These are phyloP conservation scores for Apiospora pterosperma DNA, from an alignment of 2,329 filamentous ascomycete genomes.

Conservation along the genomic window DNA sequence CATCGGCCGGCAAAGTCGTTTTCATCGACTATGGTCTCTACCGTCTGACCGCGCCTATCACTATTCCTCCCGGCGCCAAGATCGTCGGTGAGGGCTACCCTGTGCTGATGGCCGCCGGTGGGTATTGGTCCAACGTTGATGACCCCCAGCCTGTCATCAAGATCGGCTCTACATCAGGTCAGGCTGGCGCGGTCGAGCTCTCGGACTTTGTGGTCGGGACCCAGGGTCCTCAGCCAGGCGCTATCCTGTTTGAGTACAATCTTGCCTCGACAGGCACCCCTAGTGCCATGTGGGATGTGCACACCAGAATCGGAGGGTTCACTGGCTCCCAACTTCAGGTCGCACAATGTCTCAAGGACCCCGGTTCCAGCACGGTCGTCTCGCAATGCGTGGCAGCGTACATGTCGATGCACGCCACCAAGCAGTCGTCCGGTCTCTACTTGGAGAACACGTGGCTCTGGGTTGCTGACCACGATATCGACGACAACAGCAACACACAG, in stretches of 20 bases:
- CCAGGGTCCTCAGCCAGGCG: slow-evolving; percentile 63
- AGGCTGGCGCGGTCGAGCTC: slow-evolving; percentile 65
- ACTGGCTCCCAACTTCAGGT: slow-evolving; percentile 66
- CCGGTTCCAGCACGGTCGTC: slow-evolving; percentile 27
- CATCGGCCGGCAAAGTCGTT: slow-evolving; percentile 43
- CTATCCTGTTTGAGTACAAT: slow-evolving; percentile 72
- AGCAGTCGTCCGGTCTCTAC: slow-evolving; percentile 28
- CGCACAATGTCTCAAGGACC: slow-evolving; percentile 60
- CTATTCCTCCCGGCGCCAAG: slow-evolving; percentile 38
- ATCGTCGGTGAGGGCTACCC: slow-evolving; percentile 31
- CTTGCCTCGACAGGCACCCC: slow-evolving; percentile 45
- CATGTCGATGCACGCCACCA: slow-evolving; percentile 36
- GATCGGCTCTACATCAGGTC: slow-evolving; percentile 57
- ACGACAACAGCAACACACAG: slow-evolving; percentile 43
- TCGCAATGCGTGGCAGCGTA: slow-evolving; percentile 33
- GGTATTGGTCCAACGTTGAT: slow-evolving; percentile 51
- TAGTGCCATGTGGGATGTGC: slow-evolving; percentile 69
- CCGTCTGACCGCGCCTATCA: slow-evolving; percentile 43
- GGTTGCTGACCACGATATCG: slow-evolving; percentile 53
- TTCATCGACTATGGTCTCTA: slow-evolving; percentile 58
- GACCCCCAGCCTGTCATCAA: slow-evolving; percentile 63
- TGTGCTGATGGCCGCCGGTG: slow-evolving; percentile 51
- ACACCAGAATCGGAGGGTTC: slow-evolving; percentile 71
- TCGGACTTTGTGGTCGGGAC: slow-evolving; percentile 71
- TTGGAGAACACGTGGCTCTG: slow-evolving; percentile 43